Conservation (phyloP, 1,284 basidiomycete species). For the Cutaneotrichosporon cavernicola region DNA sequence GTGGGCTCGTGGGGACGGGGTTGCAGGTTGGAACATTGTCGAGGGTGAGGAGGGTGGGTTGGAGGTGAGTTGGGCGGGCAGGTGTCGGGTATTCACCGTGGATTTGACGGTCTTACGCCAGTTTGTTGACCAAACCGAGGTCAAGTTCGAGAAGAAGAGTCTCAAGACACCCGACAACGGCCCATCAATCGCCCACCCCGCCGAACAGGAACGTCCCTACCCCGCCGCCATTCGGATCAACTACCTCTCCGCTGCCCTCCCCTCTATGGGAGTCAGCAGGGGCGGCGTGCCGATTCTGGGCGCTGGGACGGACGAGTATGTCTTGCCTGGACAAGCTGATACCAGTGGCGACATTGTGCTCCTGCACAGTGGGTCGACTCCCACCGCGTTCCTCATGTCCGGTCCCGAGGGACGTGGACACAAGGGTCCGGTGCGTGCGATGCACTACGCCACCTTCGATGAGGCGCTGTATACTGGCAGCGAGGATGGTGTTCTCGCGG, state of each 20-base stretch:
- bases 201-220: slow-evolving; percentile 36
- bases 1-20: slow-evolving; percentile 52
- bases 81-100: too few relatives aligned
- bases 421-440: slow-evolving; percentile 50
- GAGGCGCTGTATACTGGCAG: slow-evolving; percentile 53
- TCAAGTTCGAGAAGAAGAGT: slow-evolving; percentile 33
- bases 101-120: slow-evolving; percentile 18
- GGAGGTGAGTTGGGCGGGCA: slow-evolving; percentile 32
- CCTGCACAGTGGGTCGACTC: slow-evolving; percentile 41
- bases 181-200: slow-evolving; percentile 32
- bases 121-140: slow-evolving; percentile 36
- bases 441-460: slow-evolving; percentile 48
- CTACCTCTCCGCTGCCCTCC: slow-evolving; percentile 50
- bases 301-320: slow-evolving; percentile 49
- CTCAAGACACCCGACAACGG: slow-evolving; percentile 31
- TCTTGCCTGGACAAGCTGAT: slow-evolving; percentile 13
- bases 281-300: slow-evolving; percentile 42
- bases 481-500: slow-evolving; percentile 52
- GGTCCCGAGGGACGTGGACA: slow-evolving; percentile 44
- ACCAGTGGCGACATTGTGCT: slow-evolving; percentile 50
- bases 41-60: slow-evolving; percentile 35
- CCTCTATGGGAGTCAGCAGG: slow-evolving; percentile 45
- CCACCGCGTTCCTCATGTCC: slow-evolving; percentile 47
- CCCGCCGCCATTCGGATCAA: slow-evolving; percentile 37
- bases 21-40: slow-evolving; percentile 41